phyloP scores from a whole-genome alignment of 2,329 filamentous ascomycete genomes.

The Cryoendolithus antarcticus region DNA sequence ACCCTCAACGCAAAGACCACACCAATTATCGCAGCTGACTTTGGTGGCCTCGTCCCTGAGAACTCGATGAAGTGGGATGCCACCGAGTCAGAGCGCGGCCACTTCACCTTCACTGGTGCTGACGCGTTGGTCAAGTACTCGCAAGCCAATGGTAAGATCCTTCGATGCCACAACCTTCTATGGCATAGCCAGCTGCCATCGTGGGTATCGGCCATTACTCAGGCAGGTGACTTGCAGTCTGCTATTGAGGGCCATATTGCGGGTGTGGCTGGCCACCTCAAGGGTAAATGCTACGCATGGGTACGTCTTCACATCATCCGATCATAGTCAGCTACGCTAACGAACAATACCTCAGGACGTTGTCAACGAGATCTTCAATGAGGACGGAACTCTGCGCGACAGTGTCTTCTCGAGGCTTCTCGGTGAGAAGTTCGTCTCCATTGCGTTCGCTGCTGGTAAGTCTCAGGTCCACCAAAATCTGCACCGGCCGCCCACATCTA shows the following conservation, averaged over 20 bases:
- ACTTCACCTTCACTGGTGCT: constrained; percentile 44
- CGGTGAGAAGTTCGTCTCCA: constrained; percentile 56
- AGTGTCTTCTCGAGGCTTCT: constrained; percentile 57
- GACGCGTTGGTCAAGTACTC: constrained; percentile 52
- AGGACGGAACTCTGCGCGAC: constrained; percentile 52
- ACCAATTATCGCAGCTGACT: constrained; percentile 47
- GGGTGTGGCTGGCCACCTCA: constrained; percentile 45
- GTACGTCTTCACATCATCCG: constrained; percentile 15
- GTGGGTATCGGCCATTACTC: constrained; percentile 47
- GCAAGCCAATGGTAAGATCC: constrained; percentile 40
- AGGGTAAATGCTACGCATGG: constrained; percentile 51
- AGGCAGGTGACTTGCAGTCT: constrained; percentile 38
- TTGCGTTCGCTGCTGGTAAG: constrained; percentile 57
- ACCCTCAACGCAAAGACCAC: constrained; percentile 40
- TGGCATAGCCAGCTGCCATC: constrained; percentile 45
- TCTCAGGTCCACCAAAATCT: too few species aligned
- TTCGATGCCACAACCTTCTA: constrained; percentile 55
- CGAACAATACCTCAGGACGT: constrained; percentile 37
- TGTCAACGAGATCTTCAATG: constrained; percentile 47
- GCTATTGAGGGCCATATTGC: constrained; percentile 50
- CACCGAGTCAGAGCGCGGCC: constrained; percentile 35
- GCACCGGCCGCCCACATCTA: too few species aligned
- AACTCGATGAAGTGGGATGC: constrained; percentile 59
- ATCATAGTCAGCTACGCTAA: not conserved
- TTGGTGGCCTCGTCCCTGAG: constrained; percentile 54